Conservation (phyloP, 2,329 filamentous ascomycete species). For the Fusarium sp. region DNA sequence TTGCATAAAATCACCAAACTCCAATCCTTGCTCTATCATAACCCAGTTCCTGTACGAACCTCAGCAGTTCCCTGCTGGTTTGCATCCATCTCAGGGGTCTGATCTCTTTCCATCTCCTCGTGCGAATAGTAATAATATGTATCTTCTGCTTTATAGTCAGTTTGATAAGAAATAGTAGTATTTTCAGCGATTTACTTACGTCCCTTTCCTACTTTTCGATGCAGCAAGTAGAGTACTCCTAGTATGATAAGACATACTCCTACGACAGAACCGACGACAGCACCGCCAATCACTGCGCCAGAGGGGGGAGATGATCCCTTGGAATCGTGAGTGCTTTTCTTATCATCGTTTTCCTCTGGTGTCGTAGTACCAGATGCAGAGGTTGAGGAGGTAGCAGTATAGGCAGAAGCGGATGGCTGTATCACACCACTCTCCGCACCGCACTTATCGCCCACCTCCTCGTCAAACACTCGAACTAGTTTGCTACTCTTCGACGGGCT, state of each 20-base stretch:
- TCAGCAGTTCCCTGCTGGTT: not conserved
- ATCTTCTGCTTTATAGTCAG: not conserved
- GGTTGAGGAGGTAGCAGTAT: too few species aligned
- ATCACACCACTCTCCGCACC: conserved; percentile 20
- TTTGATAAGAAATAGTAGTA: not conserved
- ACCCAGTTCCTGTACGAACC: not conserved
- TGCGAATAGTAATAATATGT: conserved; percentile 15
- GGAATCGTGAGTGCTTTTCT: not conserved
- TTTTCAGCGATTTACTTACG: not conserved
- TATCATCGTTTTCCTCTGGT: not conserved
- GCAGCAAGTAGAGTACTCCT: conserved; percentile 12
- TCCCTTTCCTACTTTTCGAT: conserved; percentile 1
- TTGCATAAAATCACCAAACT: not conserved
- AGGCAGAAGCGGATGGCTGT: conserved; percentile 16
- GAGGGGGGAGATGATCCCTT: not conserved
- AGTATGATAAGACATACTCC: conserved; percentile 10
- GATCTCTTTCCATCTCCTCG: conserved; percentile 3
- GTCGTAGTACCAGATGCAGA: conserved; percentile 2
- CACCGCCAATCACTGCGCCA: conserved; percentile 20
- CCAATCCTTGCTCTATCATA: not conserved
- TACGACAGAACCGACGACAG: conserved; percentile 10
- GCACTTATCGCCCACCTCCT: conserved; percentile 16
- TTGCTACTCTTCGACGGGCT: conserved; percentile 45
- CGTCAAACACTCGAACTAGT: conserved; percentile 25
- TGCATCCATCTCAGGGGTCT: conserved; percentile 17